These are phyloP conservation scores for Niveomyces coronatus DNA, from an alignment of 2,329 filamentous ascomycete genomes.

Conservation along the genomic window DNA sequence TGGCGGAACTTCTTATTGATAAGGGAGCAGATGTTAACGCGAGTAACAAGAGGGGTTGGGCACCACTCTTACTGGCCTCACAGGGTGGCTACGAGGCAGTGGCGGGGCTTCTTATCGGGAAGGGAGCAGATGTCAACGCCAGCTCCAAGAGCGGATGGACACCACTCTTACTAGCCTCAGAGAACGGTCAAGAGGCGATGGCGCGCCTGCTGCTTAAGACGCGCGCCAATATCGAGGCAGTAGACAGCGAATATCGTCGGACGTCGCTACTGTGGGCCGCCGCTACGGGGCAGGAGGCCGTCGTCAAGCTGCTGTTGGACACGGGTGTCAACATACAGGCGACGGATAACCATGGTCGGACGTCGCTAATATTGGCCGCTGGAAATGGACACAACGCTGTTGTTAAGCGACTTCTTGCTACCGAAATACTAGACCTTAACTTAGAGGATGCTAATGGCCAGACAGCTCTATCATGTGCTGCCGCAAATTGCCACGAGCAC, in stretches of 20 bases:
- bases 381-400: too few relatives aligned
- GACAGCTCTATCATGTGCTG: not conserved
- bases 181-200: constrained; percentile 8
- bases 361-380: too few relatives aligned
- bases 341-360: too few relatives aligned
- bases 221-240: too few relatives aligned
- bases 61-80: constrained; percentile 13
- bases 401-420: too few relatives aligned
- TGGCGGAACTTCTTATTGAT: constrained; percentile 8
- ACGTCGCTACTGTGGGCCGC: too few relatives aligned
- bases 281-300: too few relatives aligned
- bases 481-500: not conserved
- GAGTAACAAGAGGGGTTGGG: not conserved
- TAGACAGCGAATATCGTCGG: too few relatives aligned
- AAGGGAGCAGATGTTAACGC: constrained; percentile 7
- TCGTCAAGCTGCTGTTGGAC: too few relatives aligned
- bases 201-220: too few relatives aligned
- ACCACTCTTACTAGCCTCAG: constrained; percentile 9
- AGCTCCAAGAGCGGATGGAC: constrained; percentile 1
- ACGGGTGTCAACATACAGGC: too few relatives aligned
- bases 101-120: constrained; percentile 12
- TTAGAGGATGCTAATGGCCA: not conserved
- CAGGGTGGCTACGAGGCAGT: constrained; percentile 14
- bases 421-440: not conserved
- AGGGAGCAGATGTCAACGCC: constrained; percentile 6